Percentiles rank a stretch among this genome's conserved stretches.
phyloP scores from a whole-genome alignment of 352 stramenopile genomes.

The Pythium grandisporangium region DNA sequence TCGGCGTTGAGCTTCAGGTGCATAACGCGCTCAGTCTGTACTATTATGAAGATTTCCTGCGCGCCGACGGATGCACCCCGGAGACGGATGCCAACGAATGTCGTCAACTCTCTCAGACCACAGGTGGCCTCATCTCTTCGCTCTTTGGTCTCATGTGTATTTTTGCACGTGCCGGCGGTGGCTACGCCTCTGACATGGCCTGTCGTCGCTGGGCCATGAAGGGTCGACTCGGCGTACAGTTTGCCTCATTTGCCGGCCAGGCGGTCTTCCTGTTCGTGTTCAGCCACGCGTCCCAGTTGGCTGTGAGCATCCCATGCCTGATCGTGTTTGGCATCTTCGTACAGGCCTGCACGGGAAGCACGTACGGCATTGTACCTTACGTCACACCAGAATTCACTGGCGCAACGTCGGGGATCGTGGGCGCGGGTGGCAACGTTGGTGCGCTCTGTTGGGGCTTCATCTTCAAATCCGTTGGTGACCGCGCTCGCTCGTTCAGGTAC shows the following conservation, averaged over 20 bases:
- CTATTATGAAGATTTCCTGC: constrained; percentile 87
- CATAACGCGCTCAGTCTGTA: constrained; percentile 93
- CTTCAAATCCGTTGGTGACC: too few relatives aligned
- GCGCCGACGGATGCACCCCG: constrained; percentile 29
- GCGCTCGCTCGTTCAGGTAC: too few relatives aligned
- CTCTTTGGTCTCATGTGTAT: constrained; percentile 95
- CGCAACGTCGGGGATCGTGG: constrained; percentile 53
- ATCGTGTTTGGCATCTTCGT: constrained; percentile 89
- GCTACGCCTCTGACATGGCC: constrained; percentile 75
- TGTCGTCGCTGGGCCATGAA: constrained; percentile 84
- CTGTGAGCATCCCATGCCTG: constrained; percentile 72
- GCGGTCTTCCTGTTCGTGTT: constrained; percentile 85
- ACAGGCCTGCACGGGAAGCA: constrained; percentile 68
- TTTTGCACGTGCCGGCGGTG: constrained; percentile 85
- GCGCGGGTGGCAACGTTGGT: constrained; percentile 57
- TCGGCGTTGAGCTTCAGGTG: constrained; percentile 94
- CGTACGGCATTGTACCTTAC: constrained; percentile 67
- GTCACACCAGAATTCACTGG: constrained; percentile 54
- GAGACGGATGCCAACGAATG: too few relatives aligned
- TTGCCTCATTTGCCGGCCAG: constrained; percentile 62
- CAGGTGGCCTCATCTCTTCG: constrained; percentile 81
- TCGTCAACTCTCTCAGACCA: constrained; percentile 35
- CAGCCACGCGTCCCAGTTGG: constrained; percentile 63
- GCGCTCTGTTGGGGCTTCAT: constrained; percentile 63
- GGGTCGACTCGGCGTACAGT: constrained; percentile 85